Evolutionary conservation across 495 filamentous ascomycete genomes (phyloP).

Genomic region (Parathielavia hyrcaniae): DNA sequence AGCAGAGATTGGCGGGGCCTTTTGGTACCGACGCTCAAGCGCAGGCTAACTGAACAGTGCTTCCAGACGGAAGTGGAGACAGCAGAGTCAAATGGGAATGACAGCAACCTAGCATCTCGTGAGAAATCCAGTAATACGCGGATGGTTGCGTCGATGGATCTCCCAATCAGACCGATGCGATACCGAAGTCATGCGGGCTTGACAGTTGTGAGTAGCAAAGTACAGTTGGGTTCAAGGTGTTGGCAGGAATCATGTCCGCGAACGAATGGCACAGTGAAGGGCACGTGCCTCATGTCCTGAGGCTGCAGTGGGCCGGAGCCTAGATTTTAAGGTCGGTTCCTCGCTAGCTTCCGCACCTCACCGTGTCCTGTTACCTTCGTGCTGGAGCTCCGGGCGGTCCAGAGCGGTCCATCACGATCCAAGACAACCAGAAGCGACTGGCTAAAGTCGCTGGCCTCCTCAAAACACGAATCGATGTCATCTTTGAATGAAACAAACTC

Average conservation of each 20-base stretch:
- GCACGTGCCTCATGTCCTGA: constrained; percentile 6
- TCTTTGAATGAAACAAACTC: background rate
- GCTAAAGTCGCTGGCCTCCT: background rate
- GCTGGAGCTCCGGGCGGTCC: constrained; percentile 1
- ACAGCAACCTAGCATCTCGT: background rate
- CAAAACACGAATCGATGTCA: background rate
- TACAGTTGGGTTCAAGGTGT: background rate
- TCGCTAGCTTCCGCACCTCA: constrained; percentile 5
- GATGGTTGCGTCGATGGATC: background rate
- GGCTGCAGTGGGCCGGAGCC: constrained; percentile 1
- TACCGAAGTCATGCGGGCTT: background rate
- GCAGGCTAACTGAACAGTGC: background rate
- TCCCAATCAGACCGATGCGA: background rate
- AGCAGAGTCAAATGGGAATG: background rate
- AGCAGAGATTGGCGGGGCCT: constrained; percentile 9
- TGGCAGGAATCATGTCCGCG: background rate
- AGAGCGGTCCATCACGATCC: constrained; percentile 7
- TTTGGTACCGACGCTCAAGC: background rate
- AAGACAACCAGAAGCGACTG: background rate
- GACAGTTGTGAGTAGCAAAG: background rate
- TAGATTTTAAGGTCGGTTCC: too few species aligned
- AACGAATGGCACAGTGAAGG: background rate
- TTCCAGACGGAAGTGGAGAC: background rate
- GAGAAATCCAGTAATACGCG: background rate
- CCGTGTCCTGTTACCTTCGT: background rate